These are phyloP conservation scores for Albatrellus ellisii DNA, from an alignment of 768 basidiomycete species.

Conservation along the genomic window DNA sequence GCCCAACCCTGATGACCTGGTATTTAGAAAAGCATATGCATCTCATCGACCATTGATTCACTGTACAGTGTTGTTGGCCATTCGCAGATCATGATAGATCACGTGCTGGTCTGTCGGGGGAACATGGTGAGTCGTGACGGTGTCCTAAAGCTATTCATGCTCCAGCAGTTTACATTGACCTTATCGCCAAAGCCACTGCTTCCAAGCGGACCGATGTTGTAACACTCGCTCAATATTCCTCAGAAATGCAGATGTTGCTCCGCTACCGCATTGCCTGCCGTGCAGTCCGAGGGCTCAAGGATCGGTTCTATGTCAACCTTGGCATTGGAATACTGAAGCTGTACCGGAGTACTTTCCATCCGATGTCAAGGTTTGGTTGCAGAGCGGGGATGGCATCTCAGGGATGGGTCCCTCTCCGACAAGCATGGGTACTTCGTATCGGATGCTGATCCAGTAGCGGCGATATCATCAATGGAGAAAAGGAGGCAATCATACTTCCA, in stretches of 20 bases:
- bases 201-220: conserved; percentile 69
- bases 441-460: conserved; percentile 22
- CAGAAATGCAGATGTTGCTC: conserved; percentile 34
- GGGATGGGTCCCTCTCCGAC: conserved; percentile 90
- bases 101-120: conserved; percentile 74
- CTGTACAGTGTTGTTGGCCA: background rate
- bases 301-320: conserved; percentile 80
- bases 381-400: conserved; percentile 84
- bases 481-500: conserved; percentile 90
- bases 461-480: conserved; percentile 90
- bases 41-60: background rate
- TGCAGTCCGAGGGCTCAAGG: conserved; percentile 80
- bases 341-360: conserved; percentile 68
- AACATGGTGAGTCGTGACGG: too few species aligned
- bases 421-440: conserved; percentile 10
- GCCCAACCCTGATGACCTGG: conserved; percentile 31
- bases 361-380: conserved; percentile 74
- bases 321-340: conserved; percentile 90
- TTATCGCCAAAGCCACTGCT: conserved; percentile 66
- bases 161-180: conserved; percentile 80
- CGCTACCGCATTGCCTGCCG: conserved; percentile 72
- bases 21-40: conserved; percentile 42
- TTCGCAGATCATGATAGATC: conserved; percentile 52
- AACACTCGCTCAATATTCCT: conserved; percentile 43
- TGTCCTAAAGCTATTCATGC: conserved; percentile 75